These are phyloP conservation scores for Thermothelomyces thermophilus DNA, from an alignment of 2,329 filamentous ascomycete genomes.

Conservation along the genomic window DNA sequence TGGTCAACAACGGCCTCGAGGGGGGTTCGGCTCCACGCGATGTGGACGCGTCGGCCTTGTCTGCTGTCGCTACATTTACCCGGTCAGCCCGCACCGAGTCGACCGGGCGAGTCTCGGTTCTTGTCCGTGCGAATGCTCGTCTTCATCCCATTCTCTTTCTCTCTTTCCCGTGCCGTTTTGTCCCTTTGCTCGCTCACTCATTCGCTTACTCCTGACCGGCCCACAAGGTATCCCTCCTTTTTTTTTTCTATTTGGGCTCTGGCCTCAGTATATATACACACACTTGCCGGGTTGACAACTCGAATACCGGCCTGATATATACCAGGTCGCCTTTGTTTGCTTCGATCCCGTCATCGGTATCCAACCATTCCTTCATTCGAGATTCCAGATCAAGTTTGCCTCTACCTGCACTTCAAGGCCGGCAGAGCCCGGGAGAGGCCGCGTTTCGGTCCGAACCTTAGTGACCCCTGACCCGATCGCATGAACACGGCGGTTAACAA, in stretches of 20 bases:
- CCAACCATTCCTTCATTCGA: constrained; percentile 2
- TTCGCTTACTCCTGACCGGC: background rate
- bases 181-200: constrained; percentile 2
- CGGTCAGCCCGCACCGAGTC: constrained; percentile 15
- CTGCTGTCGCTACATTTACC: constrained; percentile 20
- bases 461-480: constrained; percentile 11
- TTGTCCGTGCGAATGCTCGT: too few relatives aligned
- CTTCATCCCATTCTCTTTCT: too few relatives aligned
- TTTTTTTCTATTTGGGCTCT: background rate
- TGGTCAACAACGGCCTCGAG: constrained; percentile 13
- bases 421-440: constrained; percentile 1
- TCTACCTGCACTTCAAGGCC: background rate
- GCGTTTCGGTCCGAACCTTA: constrained; percentile 5
- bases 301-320: constrained; percentile 2
- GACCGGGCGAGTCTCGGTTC: constrained; percentile 14
- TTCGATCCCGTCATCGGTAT: background rate
- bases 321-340: too few relatives aligned
- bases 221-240: constrained; percentile 6
- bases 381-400: background rate
- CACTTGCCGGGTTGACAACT: background rate
- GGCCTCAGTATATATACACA: background rate
- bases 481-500: constrained; percentile 24
- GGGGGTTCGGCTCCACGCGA: constrained; percentile 17
- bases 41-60: constrained; percentile 12
- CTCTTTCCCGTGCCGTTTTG: background rate